These are phyloP conservation scores for Ophiosphaerella korrae DNA, from an alignment of 2,329 filamentous ascomycete species.

Conservation along the genomic window DNA sequence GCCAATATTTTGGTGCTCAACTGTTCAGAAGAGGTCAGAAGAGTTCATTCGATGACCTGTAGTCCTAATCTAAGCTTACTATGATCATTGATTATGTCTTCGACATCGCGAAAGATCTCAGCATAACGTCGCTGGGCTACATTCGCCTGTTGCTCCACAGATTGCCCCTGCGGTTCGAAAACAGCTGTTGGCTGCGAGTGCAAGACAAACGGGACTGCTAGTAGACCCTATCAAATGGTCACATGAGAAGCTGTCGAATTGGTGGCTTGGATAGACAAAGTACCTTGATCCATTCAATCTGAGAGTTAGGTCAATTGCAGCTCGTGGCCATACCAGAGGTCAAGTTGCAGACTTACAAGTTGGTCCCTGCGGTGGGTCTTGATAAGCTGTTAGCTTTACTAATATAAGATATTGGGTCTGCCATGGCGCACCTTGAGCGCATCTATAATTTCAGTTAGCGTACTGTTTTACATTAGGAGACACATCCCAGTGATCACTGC, in stretches of 20 bases:
- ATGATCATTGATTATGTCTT: conserved; percentile 89
- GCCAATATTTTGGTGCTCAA: conserved; percentile 70
- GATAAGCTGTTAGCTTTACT: conserved; percentile 12
- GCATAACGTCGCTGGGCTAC: conserved; percentile 87
- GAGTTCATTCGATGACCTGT: neutral
- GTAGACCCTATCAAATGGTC: conserved; percentile 53
- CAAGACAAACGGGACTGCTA: conserved; percentile 94
- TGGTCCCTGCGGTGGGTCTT: conserved; percentile 92
- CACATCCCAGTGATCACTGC: neutral
- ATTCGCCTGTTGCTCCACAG: conserved; percentile 73
- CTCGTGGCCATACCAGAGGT: neutral
- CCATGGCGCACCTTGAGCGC: conserved; percentile 62
- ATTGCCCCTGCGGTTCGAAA: conserved; percentile 70
- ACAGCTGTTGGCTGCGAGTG: conserved; percentile 92
- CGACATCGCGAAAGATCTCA: conserved; percentile 93
- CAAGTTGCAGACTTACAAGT: conserved; percentile 67
- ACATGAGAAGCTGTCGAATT: neutral
- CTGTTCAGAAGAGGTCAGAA: conserved; percentile 49
- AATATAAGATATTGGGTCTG: neutral
- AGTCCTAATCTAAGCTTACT: conserved; percentile 58
- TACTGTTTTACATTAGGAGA: neutral
- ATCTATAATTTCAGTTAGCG: conserved; percentile 53
- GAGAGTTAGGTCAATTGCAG: conserved; percentile 17
- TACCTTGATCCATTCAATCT: conserved; percentile 91
- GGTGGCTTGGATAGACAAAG: neutral